A percentile compares a stretch with the other conserved stretches of the same genome.
phyloP scores from a whole-genome alignment of 495 filamentous ascomycete genomes.

The Neurospora terricola region DNA sequence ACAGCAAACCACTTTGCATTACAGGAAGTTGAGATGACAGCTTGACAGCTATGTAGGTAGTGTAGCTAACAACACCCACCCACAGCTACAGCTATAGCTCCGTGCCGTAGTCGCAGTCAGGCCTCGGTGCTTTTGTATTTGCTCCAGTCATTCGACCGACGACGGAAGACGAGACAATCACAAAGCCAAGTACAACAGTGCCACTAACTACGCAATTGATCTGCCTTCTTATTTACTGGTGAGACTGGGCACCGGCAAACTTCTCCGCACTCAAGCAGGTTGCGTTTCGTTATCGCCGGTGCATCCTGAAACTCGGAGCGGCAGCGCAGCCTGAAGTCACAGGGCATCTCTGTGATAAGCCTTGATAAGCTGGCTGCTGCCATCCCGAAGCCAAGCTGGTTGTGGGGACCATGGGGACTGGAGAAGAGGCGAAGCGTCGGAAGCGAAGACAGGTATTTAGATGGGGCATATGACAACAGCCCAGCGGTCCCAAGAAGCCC shows the following conservation, averaged over 20 bases:
- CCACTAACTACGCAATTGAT: background rate
- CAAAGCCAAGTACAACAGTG: background rate
- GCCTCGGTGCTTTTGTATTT: background rate
- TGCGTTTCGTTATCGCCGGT: background rate
- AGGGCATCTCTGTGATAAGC: background rate
- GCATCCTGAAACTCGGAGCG: constrained; percentile 1
- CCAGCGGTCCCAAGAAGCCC: background rate
- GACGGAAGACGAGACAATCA: background rate
- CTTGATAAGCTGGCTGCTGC: background rate
- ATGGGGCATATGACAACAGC: background rate
- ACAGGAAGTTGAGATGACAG: background rate
- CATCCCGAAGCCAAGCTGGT: background rate
- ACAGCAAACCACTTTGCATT: background rate
- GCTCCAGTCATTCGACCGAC: background rate
- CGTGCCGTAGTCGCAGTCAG: background rate
- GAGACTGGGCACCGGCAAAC: background rate
- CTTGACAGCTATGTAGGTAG: background rate
- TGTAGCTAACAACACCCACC: too few species aligned
- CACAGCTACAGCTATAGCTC: background rate
- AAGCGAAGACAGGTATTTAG: background rate
- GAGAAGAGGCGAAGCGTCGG: background rate
- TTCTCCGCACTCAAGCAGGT: background rate
- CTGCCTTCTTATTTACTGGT: background rate
- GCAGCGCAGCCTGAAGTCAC: background rate
- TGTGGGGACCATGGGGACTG: background rate